Conservation (phyloP, 805 yeast species). For the Debaryomyces maramus region DNA sequence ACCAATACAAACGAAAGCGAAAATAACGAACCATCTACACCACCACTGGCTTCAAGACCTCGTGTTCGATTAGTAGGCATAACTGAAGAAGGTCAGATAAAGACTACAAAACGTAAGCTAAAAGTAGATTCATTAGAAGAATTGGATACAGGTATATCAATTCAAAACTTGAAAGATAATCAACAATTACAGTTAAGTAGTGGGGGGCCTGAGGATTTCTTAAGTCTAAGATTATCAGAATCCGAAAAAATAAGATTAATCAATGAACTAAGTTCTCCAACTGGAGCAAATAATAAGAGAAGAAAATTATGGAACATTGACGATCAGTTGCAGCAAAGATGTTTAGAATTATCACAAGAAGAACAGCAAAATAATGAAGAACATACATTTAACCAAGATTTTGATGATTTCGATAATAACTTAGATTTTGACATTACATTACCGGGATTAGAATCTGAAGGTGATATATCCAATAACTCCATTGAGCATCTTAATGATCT, state of each 20-base stretch:
- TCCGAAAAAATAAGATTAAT: constrained; percentile 35
- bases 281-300: constrained; percentile 23
- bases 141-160: constrained; percentile 43
- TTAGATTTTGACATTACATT: constrained; percentile 10
- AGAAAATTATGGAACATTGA: constrained; percentile 32
- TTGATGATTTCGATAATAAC: constrained; percentile 11
- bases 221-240: constrained; percentile 28
- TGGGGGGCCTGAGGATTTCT: constrained; percentile 17
- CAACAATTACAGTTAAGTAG: constrained; percentile 27
- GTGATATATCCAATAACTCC: not conserved
- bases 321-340: constrained; percentile 26
- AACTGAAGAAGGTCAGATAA: constrained; percentile 43
- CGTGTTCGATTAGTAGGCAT: constrained; percentile 32
- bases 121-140: constrained; percentile 47
- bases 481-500: constrained; percentile 5
- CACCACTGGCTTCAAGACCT: constrained; percentile 19
- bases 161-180: constrained; percentile 31
- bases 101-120: constrained; percentile 48
- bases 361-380: constrained; percentile 22
- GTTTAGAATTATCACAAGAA: constrained; percentile 25
- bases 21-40: constrained; percentile 24
- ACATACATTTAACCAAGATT: constrained; percentile 23
- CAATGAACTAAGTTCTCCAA: constrained; percentile 33
- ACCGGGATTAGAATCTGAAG: constrained; percentile 11
- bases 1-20: constrained; percentile 9